Base-by-base conservation (phyloP, 345 rosid species). In the Citrus trifoliata region DNA sequence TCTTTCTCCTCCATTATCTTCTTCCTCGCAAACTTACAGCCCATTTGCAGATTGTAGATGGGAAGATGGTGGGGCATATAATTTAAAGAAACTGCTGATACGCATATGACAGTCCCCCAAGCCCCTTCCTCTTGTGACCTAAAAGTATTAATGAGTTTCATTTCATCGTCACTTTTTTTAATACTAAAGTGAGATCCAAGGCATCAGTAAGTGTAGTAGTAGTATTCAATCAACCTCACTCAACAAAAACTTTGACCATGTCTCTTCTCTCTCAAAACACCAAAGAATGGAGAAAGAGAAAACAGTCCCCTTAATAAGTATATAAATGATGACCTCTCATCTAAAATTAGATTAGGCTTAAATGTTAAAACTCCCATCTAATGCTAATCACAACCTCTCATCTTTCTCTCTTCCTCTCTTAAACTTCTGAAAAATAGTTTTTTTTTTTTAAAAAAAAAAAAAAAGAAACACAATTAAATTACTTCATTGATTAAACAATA, bases 341-440 rank as follows among this genome's bases (percentile, higher is more conserved):
- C 81, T 71, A 83, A 76, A 80, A 83, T 53, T 53, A 53, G 58
- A 53, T 87, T 85, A 85, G 85, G 77, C 79, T 30, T 38, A 55
- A 48, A 59, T 5, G 32, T 14, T 37, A 55, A 59, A 59, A 7
- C 40, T 14, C 16, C 70, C 62, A 62, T 83, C 83, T 2, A 40
- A 0, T 33, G 53, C 79, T 71, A 73, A 69, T 48, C 56, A 28
- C 38, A 42, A 42, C 79, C 69, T 22, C 62, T 63, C 42, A 40
- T 33, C 81, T 10, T 58, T 53, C 65, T 40, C 27, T 58, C 42
- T 8, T 37, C 14, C 27, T 46, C 51, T 55, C 58, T 42, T 42
- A 67, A 75, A 42, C 82, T 33, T 80, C 42, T 27, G 51, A 28
- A 46, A 28, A 28, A 28, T 10, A 32, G 35, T 4, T 32, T 32